Base-by-base conservation (phyloP, 2,329 filamentous ascomycete species). In the Neonectria coccinea region DNA sequence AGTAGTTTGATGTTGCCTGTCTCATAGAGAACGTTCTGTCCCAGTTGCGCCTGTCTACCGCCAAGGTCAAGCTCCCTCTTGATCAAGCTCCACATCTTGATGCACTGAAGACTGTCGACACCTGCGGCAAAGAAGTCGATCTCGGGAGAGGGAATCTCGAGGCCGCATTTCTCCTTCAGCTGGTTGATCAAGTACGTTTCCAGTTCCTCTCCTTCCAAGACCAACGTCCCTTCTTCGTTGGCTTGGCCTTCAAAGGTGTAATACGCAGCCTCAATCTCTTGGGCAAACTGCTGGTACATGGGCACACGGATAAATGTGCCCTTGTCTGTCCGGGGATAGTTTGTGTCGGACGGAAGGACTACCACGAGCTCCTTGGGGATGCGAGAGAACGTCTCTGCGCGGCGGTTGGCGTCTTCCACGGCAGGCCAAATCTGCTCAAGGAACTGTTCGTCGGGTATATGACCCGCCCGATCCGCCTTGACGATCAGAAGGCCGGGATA, bases 1-100 rank as follows among this genome's bases (percentile, higher is more conserved):
- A 74, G 67, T 2, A 67, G 42, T 3, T 62, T 61, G 11, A 70
- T 63, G 0, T 67, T 74, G 0, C 68, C 84, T 36, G 84, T 80
- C 44, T 91, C 88, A 53, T 88, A 91, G 0, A 89, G 81, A 0
- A 90, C 79, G 54, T 89, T 90, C 52, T 86, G 83, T 0, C 82
- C 81, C 0, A 89, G 73, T 10, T 78, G 74, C 0, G 66, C 27
- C 8, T 72, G 70, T 14, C 81, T 76, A 0, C 82, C 82, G 1
- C 80, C 79, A 1, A 87, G 69, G 27, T 87, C 81, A 2, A 90
- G 71, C 1, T 83, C 79, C 12, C 82, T 82, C 57, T 86, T 76
- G 29, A 91, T 83, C 1, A 79, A 75, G 16, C 80, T 80, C 66
- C 88, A 82, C 62, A 88, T 82, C 56, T 84, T 82, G 29, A 88